phyloP scores from a whole-genome alignment of 306 rosid species.

The Senna tora region DNA sequence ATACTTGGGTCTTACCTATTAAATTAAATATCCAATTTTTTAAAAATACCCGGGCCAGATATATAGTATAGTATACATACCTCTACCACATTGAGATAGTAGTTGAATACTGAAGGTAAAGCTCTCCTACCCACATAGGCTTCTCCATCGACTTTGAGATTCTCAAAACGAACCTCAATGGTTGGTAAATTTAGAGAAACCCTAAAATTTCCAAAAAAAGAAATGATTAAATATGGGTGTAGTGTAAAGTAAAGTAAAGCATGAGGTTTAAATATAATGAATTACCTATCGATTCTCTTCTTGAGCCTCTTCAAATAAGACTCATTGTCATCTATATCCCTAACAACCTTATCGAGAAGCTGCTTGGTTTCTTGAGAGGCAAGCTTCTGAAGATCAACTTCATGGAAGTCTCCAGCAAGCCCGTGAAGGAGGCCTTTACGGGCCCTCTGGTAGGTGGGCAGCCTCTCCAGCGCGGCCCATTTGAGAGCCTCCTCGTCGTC shows the following conservation, averaged over 20 bases:
- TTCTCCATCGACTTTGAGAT: slow-evolving; percentile 26
- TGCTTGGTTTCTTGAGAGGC: slow-evolving; percentile 30
- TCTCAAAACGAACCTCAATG: slow-evolving; percentile 41
- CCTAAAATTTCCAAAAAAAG: background rate
- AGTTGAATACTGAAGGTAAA: slow-evolving; percentile 33
- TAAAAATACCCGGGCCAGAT: no score
- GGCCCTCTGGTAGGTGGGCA: slow-evolving; percentile 31
- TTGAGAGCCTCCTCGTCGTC: slow-evolving; percentile 36
- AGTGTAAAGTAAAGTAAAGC: no score
- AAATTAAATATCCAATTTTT: no score
- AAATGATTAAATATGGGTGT: no score
- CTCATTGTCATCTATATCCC: slow-evolving; percentile 29
- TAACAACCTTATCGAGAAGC: slow-evolving; percentile 23
- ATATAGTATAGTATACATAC: no score
- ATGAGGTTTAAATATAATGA: no score
- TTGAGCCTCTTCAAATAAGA: slow-evolving; percentile 34
- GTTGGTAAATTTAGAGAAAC: slow-evolving; percentile 36
- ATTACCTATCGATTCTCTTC: slow-evolving; percentile 35
- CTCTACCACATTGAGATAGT: slow-evolving; percentile 26
- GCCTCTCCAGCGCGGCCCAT: slow-evolving; percentile 40
- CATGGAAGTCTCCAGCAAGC: slow-evolving; percentile 19
- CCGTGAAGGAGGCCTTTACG: slow-evolving; percentile 36
- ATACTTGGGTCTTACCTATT: no score
- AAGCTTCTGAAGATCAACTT: slow-evolving; percentile 30
- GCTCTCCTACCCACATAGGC: slow-evolving; percentile 40